These are phyloP conservation scores for Herpotrichia juniperi DNA, from an alignment of 2,329 filamentous ascomycete genomes.

Conservation along the genomic window DNA sequence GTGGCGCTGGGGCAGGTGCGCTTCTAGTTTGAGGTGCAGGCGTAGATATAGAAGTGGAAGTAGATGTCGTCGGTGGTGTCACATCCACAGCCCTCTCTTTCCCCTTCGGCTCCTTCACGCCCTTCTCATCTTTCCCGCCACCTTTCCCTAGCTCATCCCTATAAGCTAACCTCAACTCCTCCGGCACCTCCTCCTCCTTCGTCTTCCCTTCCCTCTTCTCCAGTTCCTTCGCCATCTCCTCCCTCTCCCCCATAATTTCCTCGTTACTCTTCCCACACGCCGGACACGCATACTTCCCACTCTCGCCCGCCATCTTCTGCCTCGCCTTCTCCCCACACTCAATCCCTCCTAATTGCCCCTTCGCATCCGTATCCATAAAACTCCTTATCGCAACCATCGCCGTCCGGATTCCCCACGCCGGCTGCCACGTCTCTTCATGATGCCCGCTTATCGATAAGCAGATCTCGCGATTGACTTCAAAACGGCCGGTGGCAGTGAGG, in stretches of 20 bases:
- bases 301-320: conserved; percentile 71
- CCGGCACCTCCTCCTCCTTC: conserved; percentile 56
- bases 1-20: conserved; percentile 2
- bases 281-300: conserved; percentile 69
- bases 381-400: conserved; percentile 78
- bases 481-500: conserved; percentile 86
- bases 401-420: conserved; percentile 94
- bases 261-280: conserved; percentile 74
- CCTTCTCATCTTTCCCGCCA: conserved; percentile 12
- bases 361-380: conserved; percentile 92
- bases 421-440: conserved; percentile 98
- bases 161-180: conserved; percentile 70
- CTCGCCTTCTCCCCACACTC: conserved; percentile 72
- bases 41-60: background rate
- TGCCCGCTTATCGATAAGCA: conserved; percentile 93
- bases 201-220: conserved; percentile 50
- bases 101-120: conserved; percentile 24
- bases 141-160: conserved; percentile 70
- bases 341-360: conserved; percentile 88
- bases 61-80: background rate
- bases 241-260: conserved; percentile 75
- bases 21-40: background rate
- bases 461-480: conserved; percentile 96
- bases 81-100: conserved; percentile 23
- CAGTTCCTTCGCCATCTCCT: conserved; percentile 59